These are phyloP conservation scores for Fusarium robinianum DNA, from an alignment of 2,329 filamentous ascomycete species.

Conservation along the genomic window DNA sequence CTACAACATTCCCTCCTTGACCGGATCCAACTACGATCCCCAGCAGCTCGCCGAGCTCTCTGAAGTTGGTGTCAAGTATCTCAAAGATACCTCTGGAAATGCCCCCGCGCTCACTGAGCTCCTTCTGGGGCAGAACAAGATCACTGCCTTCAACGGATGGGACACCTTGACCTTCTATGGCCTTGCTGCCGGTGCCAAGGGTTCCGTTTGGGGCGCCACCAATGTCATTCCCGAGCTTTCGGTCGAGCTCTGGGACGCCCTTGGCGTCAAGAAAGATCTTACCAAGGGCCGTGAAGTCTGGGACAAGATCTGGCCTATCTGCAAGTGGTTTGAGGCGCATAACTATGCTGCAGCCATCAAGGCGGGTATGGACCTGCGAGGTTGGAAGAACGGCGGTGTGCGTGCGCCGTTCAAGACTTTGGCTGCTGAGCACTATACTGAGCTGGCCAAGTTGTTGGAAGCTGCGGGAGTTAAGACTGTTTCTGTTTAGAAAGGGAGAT, in stretches of 20 bases:
- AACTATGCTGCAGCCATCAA: constrained; percentile 52
- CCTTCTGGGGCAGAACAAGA: constrained; percentile 44
- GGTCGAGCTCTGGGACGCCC: constrained; percentile 48
- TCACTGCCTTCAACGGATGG: constrained; percentile 55
- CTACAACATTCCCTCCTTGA: constrained; percentile 46
- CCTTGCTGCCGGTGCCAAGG: constrained; percentile 50
- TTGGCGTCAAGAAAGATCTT: constrained; percentile 43
- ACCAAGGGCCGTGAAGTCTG: constrained; percentile 48
- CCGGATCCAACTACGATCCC: constrained; percentile 37
- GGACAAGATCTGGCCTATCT: constrained; percentile 51
- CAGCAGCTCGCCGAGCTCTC: constrained; percentile 46
- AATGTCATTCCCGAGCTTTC: constrained; percentile 54
- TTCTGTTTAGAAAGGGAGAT: no score
- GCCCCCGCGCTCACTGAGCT: constrained; percentile 51
- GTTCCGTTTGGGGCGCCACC: constrained; percentile 52
- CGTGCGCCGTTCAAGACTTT: constrained; percentile 50
- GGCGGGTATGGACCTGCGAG: constrained; percentile 51
- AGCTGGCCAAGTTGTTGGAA: neutral
- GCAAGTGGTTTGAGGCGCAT: constrained; percentile 51
- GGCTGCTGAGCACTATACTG: neutral
- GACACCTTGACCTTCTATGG: constrained; percentile 56
- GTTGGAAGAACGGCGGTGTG: constrained; percentile 48
- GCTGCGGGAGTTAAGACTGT: neutral
- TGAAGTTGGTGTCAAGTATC: constrained; percentile 49
- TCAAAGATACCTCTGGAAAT: constrained; percentile 56